phyloP scores from a whole-genome alignment of 371 early-diverging fungal species.

The Dichotomocladium elegans region DNA sequence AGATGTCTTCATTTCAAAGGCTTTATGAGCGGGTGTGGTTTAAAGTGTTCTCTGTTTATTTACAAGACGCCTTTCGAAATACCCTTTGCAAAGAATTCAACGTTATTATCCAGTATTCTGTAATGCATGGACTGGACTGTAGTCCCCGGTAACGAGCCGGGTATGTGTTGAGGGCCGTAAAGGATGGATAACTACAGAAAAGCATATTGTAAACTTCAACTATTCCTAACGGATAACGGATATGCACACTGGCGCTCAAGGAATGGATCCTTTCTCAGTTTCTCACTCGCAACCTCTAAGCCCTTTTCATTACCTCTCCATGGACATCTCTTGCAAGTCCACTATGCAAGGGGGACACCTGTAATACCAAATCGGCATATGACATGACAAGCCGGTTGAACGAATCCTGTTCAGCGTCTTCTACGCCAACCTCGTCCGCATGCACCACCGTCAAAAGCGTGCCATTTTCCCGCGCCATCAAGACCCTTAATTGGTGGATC shows the following conservation, averaged over 20 bases:
- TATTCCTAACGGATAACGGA: too few relatives aligned
- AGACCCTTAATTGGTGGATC: slow-evolving; percentile 37
- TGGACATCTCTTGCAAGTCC: slow-evolving; percentile 67
- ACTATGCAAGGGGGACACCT: slow-evolving; percentile 58
- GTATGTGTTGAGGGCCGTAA: slow-evolving; percentile 41
- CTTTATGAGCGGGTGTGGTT: too few relatives aligned
- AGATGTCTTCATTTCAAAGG: too few relatives aligned
- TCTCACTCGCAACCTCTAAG: too few relatives aligned
- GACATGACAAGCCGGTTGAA: slow-evolving; percentile 50
- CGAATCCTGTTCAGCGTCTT: slow-evolving; percentile 51
- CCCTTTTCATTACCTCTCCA: slow-evolving; percentile 48
- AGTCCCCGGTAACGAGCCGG: not conserved
- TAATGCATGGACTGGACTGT: slow-evolving; percentile 54
- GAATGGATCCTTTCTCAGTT: too few relatives aligned
- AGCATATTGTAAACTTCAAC: not conserved
- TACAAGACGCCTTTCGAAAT: slow-evolving; percentile 35
- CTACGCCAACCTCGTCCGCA: slow-evolving; percentile 52
- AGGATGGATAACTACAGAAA: slow-evolving; percentile 39
- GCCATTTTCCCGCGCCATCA: slow-evolving; percentile 49
- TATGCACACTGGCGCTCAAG: too few relatives aligned
- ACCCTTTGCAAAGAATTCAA: slow-evolving; percentile 68
- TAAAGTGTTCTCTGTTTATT: too few relatives aligned
- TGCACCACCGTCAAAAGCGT: slow-evolving; percentile 56
- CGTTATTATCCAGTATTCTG: slow-evolving; percentile 64
- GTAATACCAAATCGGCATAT: slow-evolving; percentile 50